These are phyloP conservation scores for Fraxinus pennsylvanica DNA, from an alignment of 257 asterid genomes.

Conservation along the genomic window DNA sequence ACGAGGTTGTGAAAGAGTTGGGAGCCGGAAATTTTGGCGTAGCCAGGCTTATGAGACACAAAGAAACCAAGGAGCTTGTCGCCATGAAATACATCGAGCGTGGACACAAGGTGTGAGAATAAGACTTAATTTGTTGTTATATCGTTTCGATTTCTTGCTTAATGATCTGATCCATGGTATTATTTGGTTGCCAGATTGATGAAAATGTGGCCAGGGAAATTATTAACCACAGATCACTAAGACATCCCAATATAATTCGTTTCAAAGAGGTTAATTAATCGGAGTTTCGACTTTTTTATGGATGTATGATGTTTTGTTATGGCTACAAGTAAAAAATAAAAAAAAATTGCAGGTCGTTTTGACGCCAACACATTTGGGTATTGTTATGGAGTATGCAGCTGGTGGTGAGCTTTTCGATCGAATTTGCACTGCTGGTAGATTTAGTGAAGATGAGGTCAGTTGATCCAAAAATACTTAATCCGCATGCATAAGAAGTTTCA, in stretches of 20 bases:
- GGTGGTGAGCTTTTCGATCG: constrained; percentile 75
- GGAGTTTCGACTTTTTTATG: too few relatives aligned
- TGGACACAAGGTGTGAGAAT: constrained; percentile 54
- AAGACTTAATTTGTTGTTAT: background rate
- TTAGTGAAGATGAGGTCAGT: constrained; percentile 63
- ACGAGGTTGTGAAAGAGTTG: constrained; percentile 68
- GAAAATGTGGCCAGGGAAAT: constrained; percentile 84
- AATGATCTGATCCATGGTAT: background rate
- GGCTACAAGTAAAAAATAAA: background rate
- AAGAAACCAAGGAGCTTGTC: constrained; percentile 71
- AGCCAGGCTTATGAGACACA: constrained; percentile 73
- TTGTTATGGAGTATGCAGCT: constrained; percentile 79
- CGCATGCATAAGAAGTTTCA: too few relatives aligned
- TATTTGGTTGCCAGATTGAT: constrained; percentile 53
- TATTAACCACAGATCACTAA: constrained; percentile 75
- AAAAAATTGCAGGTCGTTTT: constrained; percentile 41
- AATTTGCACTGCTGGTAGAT: constrained; percentile 63
- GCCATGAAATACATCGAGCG: constrained; percentile 80
- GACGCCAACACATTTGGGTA: constrained; percentile 57
- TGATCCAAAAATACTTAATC: background rate
- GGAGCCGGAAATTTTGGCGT: constrained; percentile 87
- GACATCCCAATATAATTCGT: constrained; percentile 80
- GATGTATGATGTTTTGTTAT: background rate
- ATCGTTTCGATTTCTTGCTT: background rate
- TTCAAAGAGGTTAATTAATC: constrained; percentile 61